Evolutionary conservation across 495 filamentous ascomycete species (phyloP).

Genomic region (Lindgomyces ingoldianus): DNA sequence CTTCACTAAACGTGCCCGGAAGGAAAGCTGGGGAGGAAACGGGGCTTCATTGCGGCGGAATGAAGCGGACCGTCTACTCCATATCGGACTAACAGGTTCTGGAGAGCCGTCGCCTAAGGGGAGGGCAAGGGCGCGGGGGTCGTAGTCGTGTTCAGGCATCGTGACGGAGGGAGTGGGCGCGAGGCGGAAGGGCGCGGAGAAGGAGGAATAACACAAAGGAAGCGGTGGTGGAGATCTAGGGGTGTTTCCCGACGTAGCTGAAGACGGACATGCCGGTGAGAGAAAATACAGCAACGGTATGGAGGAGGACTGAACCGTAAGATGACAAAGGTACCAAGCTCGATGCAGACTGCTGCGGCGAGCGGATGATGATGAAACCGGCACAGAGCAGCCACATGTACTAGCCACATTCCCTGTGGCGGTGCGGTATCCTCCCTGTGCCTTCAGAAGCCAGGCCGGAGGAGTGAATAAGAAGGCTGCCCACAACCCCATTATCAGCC

Average conservation of each 20-base stretch:
- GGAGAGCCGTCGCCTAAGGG: conserved; percentile 49
- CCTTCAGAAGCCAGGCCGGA: too few relatives aligned
- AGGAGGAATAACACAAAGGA: neutral
- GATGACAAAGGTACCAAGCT: neutral
- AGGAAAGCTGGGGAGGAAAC: conserved; percentile 35
- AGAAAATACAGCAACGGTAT: neutral
- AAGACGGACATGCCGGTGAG: neutral
- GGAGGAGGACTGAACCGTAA: neutral
- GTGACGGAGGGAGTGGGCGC: neutral
- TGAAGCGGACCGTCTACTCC: conserved; percentile 46
- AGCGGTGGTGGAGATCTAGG: neutral
- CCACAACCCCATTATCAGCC: too few relatives aligned
- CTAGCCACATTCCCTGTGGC: too few relatives aligned
- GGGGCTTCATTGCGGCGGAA: conserved; percentile 47
- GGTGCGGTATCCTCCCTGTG: too few relatives aligned
- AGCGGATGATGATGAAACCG: neutral
- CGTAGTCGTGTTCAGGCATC: conserved; percentile 35
- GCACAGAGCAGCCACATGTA: neutral
- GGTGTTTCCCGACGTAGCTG: neutral
- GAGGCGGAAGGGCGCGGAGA: conserved; percentile 18
- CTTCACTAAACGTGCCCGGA: conserved; percentile 52
- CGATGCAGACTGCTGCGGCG: neutral
- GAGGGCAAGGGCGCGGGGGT: conserved; percentile 63
- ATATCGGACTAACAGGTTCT: conserved; percentile 42
- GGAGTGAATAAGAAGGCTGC: too few relatives aligned